Conservation (phyloP, 306 rosid genomes). For the Neltuma alba region DNA sequence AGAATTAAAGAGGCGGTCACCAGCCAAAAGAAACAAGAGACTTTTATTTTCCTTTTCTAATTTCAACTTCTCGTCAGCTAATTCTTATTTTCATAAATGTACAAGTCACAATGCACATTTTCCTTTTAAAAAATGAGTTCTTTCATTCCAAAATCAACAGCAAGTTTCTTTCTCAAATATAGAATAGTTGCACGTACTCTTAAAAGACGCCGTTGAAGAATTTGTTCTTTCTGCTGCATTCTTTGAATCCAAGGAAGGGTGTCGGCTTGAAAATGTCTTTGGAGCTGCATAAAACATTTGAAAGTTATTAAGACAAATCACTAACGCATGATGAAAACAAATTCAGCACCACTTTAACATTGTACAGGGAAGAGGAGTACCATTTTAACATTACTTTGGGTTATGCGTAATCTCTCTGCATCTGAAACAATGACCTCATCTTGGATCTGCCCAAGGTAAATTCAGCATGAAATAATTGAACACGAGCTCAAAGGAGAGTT, state of each 20-base stretch:
- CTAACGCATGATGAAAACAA: slow-evolving; percentile 2
- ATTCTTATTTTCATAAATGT: background rate
- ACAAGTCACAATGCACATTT: slow-evolving; percentile 2
- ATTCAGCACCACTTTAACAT: slow-evolving; percentile 10
- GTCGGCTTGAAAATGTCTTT: slow-evolving; percentile 93
- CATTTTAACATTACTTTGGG: slow-evolving; percentile 97
- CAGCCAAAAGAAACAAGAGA: slow-evolving; percentile 10
- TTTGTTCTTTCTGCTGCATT: slow-evolving; percentile 90
- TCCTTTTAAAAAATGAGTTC: background rate
- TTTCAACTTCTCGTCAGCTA: background rate
- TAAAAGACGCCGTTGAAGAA: slow-evolving; percentile 86
- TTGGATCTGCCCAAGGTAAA: slow-evolving; percentile 72
- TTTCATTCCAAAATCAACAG: slow-evolving; percentile 11
- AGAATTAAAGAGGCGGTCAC: background rate
- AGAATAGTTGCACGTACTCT: slow-evolving; percentile 55
- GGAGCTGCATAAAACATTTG: slow-evolving; percentile 65
- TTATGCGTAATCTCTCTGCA: slow-evolving; percentile 82
- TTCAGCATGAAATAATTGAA: slow-evolving; percentile 15
- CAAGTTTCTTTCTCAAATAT: slow-evolving; percentile 22
- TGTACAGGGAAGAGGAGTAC: slow-evolving; percentile 40
- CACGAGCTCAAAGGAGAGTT: slow-evolving; percentile 5
- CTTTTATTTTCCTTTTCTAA: background rate
- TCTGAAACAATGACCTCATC: slow-evolving; percentile 96
- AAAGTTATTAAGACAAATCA: slow-evolving; percentile 19
- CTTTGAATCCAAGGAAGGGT: slow-evolving; percentile 88